These are phyloP conservation scores for Penicillium freii DNA, from an alignment of 2,329 filamentous ascomycete genomes.

Conservation along the genomic window DNA sequence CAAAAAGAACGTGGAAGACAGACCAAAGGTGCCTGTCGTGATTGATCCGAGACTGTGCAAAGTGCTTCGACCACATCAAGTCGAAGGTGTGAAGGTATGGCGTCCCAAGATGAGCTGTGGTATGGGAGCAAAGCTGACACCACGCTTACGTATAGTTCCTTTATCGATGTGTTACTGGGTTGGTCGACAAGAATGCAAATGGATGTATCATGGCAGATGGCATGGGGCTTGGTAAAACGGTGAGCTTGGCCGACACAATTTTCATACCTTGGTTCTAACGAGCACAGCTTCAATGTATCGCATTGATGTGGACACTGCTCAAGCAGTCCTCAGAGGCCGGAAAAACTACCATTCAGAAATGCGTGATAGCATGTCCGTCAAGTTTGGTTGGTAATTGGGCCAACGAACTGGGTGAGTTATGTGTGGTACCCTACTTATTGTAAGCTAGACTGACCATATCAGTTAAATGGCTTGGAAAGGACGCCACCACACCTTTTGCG, in stretches of 20 bases:
- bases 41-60: conserved; percentile 89
- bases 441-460: conserved; percentile 19
- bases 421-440: neutral
- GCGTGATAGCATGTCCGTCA: conserved; percentile 92
- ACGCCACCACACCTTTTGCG: conserved; percentile 88
- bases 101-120: neutral
- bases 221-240: conserved; percentile 95
- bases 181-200: conserved; percentile 89
- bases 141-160: conserved; percentile 60
- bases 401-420: conserved; percentile 67
- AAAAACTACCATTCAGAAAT: conserved; percentile 90
- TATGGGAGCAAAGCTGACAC: conserved; percentile 14
- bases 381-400: conserved; percentile 98
- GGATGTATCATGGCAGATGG: conserved; percentile 99
- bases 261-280: conserved; percentile 21
- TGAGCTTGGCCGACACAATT: conserved; percentile 24
- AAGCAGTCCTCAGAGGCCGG: conserved; percentile 97
- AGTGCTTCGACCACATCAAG: conserved; percentile 90
- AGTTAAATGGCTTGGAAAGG: conserved; percentile 91
- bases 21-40: conserved; percentile 91
- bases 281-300: conserved; percentile 78
- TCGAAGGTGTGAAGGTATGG: conserved; percentile 83
- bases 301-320: conserved; percentile 91
- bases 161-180: conserved; percentile 90
- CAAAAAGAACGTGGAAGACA: conserved; percentile 81